Conservation (phyloP, 345 rosid species). For the Litchi chinensis region DNA sequence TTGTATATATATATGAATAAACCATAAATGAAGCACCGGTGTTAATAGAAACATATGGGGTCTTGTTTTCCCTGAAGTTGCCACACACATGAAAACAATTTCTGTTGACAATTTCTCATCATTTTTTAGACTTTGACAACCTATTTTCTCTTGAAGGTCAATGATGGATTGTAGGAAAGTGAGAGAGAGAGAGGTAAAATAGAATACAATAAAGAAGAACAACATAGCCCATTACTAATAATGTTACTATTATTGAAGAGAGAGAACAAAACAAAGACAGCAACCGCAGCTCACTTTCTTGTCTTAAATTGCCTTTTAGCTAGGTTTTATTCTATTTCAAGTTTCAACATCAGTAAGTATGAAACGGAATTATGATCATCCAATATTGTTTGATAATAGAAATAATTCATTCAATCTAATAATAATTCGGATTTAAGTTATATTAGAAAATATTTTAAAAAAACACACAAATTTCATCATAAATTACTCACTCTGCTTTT, state of each 20-base stretch:
- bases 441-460: too few species aligned
- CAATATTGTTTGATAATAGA: too few species aligned
- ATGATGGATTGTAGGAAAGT: not conserved
- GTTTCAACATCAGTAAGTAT: not conserved
- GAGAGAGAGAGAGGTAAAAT: not conserved
- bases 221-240: not conserved
- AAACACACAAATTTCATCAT: too few species aligned
- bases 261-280: not conserved
- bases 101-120: not conserved
- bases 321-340: not conserved
- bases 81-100: not conserved
- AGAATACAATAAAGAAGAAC: too few species aligned
- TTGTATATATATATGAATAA: too few species aligned
- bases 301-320: not conserved
- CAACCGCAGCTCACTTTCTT: not conserved
- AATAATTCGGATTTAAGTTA: too few species aligned
- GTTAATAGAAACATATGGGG: not conserved
- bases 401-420: too few species aligned
- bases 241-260: not conserved
- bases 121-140: not conserved
- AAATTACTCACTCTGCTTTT: too few species aligned
- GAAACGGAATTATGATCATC: too few species aligned
- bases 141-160: not conserved
- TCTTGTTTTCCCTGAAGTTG: not conserved
- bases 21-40: too few species aligned